Conservation (phyloP, 805 yeast genomes). For the Nakazawaea laoshanensis region DNA sequence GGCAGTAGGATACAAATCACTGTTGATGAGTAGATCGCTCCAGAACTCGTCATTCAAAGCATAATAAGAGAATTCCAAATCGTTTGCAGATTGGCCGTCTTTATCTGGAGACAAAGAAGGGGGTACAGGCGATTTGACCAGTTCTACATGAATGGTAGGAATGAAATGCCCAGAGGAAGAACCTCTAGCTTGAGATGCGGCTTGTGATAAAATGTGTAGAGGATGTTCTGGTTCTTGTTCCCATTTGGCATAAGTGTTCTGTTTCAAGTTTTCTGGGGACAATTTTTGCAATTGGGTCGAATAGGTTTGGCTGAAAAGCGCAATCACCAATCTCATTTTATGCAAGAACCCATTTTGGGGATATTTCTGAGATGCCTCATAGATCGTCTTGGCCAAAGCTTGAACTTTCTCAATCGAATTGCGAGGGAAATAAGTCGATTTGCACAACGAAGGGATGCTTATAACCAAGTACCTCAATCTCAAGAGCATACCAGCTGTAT, state of each 20-base stretch:
- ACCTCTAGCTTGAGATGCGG: conserved; percentile 17
- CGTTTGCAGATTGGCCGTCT: no score
- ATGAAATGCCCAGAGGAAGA: background rate
- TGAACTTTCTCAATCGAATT: conserved; percentile 25
- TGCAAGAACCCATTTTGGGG: conserved; percentile 42
- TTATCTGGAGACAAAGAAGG: no score
- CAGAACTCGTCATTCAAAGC: conserved; percentile 65
- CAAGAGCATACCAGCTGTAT: conserved; percentile 56
- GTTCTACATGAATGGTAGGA: no score
- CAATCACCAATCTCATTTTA: conserved; percentile 47
- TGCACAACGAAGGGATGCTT: conserved; percentile 37
- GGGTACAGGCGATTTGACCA: no score
- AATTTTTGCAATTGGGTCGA: conserved; percentile 36
- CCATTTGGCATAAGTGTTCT: conserved; percentile 1
- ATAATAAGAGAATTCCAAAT: conserved; percentile 39
- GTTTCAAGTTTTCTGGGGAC: no score
- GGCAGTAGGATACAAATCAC: conserved; percentile 12
- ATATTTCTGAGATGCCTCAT: conserved; percentile 21
- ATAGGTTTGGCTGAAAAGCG: conserved; percentile 54
- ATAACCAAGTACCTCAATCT: conserved; percentile 48
- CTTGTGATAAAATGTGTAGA: conserved; percentile 21
- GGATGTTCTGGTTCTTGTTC: no score
- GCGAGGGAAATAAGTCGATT: conserved; percentile 38
- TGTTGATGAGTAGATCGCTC: conserved; percentile 41
- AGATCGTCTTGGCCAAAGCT: conserved; percentile 18